Evolutionary conservation across 2,329 filamentous ascomycete species (phyloP).

Genomic region (Cadophora sp.): DNA sequence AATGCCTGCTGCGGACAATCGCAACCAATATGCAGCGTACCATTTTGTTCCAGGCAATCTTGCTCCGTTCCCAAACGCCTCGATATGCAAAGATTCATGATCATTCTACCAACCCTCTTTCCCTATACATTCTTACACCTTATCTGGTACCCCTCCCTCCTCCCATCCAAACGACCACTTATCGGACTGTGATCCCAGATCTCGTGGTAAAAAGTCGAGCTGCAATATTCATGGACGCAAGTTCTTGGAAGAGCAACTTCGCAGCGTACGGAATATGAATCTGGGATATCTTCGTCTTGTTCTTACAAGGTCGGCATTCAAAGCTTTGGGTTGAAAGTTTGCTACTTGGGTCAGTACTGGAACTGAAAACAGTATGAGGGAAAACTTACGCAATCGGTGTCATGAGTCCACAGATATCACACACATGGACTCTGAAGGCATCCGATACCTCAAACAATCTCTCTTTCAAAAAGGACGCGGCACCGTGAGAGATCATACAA

Average conservation of each 20-base stretch:
- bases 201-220: slow-evolving; percentile 94
- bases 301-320: slow-evolving; percentile 96
- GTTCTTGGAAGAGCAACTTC: slow-evolving; percentile 97
- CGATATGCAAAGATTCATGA: slow-evolving; percentile 38
- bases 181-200: slow-evolving; percentile 76
- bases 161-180: slow-evolving; percentile 34
- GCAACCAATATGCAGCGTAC: slow-evolving; percentile 21
- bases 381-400: slow-evolving; percentile 93
- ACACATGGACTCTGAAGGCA: slow-evolving; percentile 97
- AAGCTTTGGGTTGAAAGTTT: slow-evolving; percentile 96
- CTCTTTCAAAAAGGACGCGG: slow-evolving; percentile 96
- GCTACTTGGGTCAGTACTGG: slow-evolving; percentile 56
- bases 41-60: slow-evolving; percentile 30
- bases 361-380: neutral
- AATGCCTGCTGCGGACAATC: slow-evolving; percentile 20
- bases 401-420: slow-evolving; percentile 98
- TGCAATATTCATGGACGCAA: slow-evolving; percentile 98
- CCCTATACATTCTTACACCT: slow-evolving; percentile 30
- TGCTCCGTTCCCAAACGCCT: slow-evolving; percentile 41
- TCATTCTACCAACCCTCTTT: slow-evolving; percentile 11
- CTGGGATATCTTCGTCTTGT: slow-evolving; percentile 98
- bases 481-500: slow-evolving; percentile 99
- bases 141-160: slow-evolving; percentile 9
- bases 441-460: slow-evolving; percentile 96
- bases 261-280: slow-evolving; percentile 98